phyloP scores from a whole-genome alignment of 257 asterid genomes.

The Nicotiana tabacum region DNA sequence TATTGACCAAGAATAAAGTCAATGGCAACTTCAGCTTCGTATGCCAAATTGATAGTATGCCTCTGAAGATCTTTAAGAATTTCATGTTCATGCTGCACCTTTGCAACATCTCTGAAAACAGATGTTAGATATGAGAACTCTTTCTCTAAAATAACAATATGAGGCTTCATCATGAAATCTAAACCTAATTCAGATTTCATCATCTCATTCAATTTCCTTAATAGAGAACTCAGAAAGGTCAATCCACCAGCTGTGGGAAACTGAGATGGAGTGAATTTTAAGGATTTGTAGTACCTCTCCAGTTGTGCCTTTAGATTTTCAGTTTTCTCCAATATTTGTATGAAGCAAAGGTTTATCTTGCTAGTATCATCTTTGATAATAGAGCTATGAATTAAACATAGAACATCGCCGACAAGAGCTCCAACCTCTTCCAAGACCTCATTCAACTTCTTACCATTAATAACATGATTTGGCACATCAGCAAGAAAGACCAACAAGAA shows the following conservation, averaged over 20 bases:
- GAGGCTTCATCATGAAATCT: background rate
- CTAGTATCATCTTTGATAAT: background rate
- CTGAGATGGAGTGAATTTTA: background rate
- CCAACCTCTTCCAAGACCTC: background rate
- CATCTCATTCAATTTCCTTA: background rate
- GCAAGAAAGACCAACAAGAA: background rate
- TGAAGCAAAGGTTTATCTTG: background rate
- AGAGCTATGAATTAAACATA: background rate
- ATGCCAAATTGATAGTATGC: background rate
- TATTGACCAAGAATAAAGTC: background rate
- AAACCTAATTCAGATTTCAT: background rate
- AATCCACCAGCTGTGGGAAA: background rate
- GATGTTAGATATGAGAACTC: background rate
- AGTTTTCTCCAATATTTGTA: background rate
- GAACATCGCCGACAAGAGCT: background rate
- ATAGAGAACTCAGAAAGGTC: background rate
- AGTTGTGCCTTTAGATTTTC: background rate
- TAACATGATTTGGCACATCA: background rate
- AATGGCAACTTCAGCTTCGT: background rate
- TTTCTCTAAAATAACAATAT: background rate
- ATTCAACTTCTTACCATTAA: background rate
- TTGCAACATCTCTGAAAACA: background rate
- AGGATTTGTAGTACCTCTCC: background rate
- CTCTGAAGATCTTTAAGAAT: background rate
- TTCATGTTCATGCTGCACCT: background rate